Base-by-base conservation (phyloP, 2,329 filamentous ascomycete genomes). In the Aspergillus nomiae region DNA sequence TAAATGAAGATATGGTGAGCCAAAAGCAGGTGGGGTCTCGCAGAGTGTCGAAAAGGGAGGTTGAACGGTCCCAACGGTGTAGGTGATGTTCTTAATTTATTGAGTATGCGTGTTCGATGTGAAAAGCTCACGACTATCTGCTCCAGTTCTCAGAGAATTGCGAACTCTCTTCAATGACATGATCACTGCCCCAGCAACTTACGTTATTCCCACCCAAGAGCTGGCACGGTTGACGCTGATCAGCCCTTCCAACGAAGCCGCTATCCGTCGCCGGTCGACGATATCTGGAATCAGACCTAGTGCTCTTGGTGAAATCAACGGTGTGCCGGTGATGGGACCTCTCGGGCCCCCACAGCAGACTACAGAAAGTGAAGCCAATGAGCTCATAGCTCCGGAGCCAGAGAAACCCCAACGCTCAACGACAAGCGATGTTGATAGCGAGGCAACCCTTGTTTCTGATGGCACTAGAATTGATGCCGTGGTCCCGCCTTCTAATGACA, bases 221-320 rank as follows among this genome's bases (percentile, higher is more conserved):
- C 84, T 97, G 38, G 93, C 93, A 30, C 89, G 92, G 56, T 86
- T 94, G 45, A 93, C 93, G 1, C 82, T 97, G 26, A 86, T 92
- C 63, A 86, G 83, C 65, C 81, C 84, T 28, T 83, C 83, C 54
- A 83, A 84, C 45, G 85, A 87, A 68, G 83, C 82, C 45, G 80
- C 80, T 28, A 81, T 84, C 62, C 80, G 84, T 61, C 76, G 82
- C 64, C 76, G 79, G 61, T 84, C 83, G 30, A 80, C 82, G 59
- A 72, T 81, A 67, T 69, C 72, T 56, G 71, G 66, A 58, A 70
- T 65, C 26, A 69, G 69, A 30, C 67, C 71, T n/a, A 70, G 70
- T 8, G 68, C 64, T 24, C 71, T 79, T 16, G 82, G 81, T 38
- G 78, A 81, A 30, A 79, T 84, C 36, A 74, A 80, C 38, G 82